These are phyloP conservation scores for Diaporthe amygdali DNA, from an alignment of 2,329 filamentous ascomycete species.

Conservation along the genomic window DNA sequence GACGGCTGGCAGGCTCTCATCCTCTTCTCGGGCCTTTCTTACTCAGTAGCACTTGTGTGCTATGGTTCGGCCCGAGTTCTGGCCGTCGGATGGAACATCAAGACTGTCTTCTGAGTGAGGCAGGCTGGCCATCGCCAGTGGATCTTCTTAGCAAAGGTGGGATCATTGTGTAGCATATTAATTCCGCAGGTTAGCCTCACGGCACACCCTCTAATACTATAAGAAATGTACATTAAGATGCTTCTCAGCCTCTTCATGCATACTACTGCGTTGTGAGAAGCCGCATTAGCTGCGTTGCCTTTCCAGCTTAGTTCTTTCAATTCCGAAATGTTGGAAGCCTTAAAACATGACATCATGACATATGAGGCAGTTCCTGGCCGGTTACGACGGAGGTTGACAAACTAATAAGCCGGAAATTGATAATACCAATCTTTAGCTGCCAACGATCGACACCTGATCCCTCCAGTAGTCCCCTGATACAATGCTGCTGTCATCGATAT, in stretches of 20 bases:
- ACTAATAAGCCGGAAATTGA: too few relatives aligned
- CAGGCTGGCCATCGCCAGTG: too few relatives aligned
- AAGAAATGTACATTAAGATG: neutral
- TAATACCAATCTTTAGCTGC: neutral
- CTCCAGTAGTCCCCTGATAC: neutral
- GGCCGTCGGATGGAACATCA: slow-evolving; percentile 41
- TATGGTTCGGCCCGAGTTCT: slow-evolving; percentile 40
- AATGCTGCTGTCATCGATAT: neutral
- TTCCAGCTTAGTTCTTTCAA: neutral
- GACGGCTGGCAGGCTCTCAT: slow-evolving; percentile 44
- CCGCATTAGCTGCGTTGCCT: neutral
- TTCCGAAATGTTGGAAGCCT: neutral
- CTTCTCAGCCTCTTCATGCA: neutral
- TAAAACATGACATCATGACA: neutral
- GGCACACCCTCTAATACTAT: neutral
- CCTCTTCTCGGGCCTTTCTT: slow-evolving; percentile 43
- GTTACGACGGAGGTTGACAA: too few relatives aligned
- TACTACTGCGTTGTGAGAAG: neutral
- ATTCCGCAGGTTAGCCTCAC: neutral
- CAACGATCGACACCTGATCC: neutral
- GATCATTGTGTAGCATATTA: neutral
- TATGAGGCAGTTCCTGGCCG: too few relatives aligned
- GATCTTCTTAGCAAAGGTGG: too few relatives aligned
- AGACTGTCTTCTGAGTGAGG: slow-evolving; percentile 32
- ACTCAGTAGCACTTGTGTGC: slow-evolving; percentile 38